Conservation (phyloP, 208 protist species). For the Porcisia hertigi region DNA sequence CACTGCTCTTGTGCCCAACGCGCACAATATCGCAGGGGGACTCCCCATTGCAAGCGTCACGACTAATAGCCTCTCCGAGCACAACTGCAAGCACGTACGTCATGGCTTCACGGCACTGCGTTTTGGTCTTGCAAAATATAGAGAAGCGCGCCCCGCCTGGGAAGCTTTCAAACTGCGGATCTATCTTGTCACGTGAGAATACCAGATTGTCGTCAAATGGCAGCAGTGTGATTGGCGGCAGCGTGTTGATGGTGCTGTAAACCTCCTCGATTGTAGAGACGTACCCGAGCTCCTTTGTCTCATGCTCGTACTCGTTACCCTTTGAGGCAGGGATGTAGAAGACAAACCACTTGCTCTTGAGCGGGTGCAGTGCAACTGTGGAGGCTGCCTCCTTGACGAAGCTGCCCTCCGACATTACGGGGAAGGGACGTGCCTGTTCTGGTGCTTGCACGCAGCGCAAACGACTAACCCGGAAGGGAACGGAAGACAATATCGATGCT, state of each 20-base stretch:
- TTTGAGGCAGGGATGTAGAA: conserved; percentile 72
- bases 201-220: conserved; percentile 71
- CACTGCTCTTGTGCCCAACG: conserved; percentile 69
- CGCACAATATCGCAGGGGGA: conserved; percentile 68
- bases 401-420: conserved; percentile 24
- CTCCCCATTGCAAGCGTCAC: conserved; percentile 46
- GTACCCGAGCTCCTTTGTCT: conserved; percentile 67
- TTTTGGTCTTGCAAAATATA: conserved; percentile 73
- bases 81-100: conserved; percentile 64
- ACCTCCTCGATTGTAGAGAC: conserved; percentile 75
- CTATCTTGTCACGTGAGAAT: conserved; percentile 73
- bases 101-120: conserved; percentile 57
- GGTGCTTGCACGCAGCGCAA: not conserved
- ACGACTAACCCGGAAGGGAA: not conserved
- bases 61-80: conserved; percentile 68
- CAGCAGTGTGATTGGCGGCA: conserved; percentile 64
- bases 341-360: conserved; percentile 85
- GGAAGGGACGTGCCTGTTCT: not conserved
- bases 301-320: conserved; percentile 47
- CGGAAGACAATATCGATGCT: not conserved
- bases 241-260: conserved; percentile 73
- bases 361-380: conserved; percentile 41
- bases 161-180: conserved; percentile 83
- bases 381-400: conserved; percentile 6
- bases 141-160: conserved; percentile 61